Base-by-base conservation (phyloP, 225 moss, liverwort and hornwort genomes). In the Sphagnum contortum region DNA sequence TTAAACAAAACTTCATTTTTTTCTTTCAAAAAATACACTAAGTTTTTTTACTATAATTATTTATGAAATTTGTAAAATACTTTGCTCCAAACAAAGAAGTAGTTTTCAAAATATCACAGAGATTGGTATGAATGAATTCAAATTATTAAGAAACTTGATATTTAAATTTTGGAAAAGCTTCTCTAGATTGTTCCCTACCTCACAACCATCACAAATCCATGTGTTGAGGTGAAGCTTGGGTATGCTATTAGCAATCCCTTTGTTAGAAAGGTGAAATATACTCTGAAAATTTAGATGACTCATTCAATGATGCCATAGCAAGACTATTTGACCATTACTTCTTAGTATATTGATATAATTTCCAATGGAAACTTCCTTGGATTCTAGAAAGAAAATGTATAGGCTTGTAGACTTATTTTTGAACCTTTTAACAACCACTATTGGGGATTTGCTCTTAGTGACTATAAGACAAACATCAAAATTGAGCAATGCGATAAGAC, bases 101-200 rank as follows among this genome's bases (percentile, higher is more conserved):
- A 10, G 12, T 10, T 10, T 47, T 4, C 3, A 64, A 12, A 48
- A 48, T 9, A 5, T 48, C 63, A 48, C 63, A 64, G 4, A 64
- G 4, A n/a, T 64, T n/a, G 47, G 49, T 6, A 50, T 64, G 49
- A 7, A 64, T 64, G 9, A 64, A 48, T 64, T 64, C 48, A 3
- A 64, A n/a, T n/a, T n/a, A n/a, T 5, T 3, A 29, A 3, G 8
- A 3, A 3, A 10, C 3, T 64, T 8, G 63, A 9, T 50, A 47
- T 50, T 9, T 5, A 5, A 3, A 48, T 4, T 47, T 48, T 49
- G 44, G 29, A 45, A 45, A 3, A 5, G 4, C 45, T 63, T 45
- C 47, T 45, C 5, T 9, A 8, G 5, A 9, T 63, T 5, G 5
- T 7, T 9, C 7, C 62, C 2, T 6, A 47, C 44, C 44, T 44